Evolutionary conservation across 2,329 filamentous ascomycete species (phyloP).

Genomic region (Trichoderma arundinaceum): DNA sequence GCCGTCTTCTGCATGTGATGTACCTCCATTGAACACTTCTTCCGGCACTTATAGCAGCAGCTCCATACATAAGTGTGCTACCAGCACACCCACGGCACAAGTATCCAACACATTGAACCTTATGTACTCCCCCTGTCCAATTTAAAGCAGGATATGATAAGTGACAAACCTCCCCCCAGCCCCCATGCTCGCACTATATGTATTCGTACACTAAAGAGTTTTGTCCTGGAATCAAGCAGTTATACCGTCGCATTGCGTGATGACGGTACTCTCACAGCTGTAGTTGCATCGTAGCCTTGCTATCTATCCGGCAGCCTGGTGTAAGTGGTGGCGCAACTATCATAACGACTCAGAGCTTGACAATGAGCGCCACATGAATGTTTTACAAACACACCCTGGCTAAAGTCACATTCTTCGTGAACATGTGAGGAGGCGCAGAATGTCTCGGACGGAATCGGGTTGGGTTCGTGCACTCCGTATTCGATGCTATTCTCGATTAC

Average conservation of each 20-base stretch:
- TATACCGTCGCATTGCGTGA: constrained; percentile 1
- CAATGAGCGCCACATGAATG: background rate
- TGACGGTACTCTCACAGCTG: background rate
- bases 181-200: background rate
- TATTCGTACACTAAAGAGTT: background rate
- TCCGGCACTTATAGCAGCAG: background rate
- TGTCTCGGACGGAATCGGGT: background rate
- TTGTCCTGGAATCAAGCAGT: background rate
- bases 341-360: background rate
- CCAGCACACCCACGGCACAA: background rate
- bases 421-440: background rate
- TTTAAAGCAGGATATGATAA: background rate
- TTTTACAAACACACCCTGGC: background rate
- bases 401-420: constrained; percentile 3
- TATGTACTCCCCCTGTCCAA: background rate
- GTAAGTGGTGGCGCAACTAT: too few species aligned
- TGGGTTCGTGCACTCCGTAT: background rate
- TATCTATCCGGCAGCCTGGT: constrained; percentile 1
- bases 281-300: background rate
- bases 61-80: background rate
- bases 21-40: background rate
- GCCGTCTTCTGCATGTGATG: background rate
- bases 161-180: background rate
- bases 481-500: too few species aligned
- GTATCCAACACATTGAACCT: background rate